Conservation (phyloP, 2,329 filamentous ascomycete species). For the Talaromyces funiculosus region DNA sequence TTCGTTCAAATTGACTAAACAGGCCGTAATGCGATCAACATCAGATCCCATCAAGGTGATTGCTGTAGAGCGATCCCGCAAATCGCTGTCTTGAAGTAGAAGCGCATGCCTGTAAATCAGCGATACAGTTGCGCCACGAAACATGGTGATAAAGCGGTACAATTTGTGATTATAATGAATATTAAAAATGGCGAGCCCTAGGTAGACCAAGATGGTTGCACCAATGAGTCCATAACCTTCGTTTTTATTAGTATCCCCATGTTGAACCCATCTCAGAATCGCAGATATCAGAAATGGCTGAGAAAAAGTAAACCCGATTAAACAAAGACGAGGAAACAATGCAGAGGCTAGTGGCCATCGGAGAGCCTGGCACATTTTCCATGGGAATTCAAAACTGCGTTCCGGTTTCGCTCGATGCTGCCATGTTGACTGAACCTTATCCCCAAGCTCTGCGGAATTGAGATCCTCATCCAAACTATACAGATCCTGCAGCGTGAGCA, state of each 20-base stretch:
- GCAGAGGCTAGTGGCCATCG: constrained; percentile 2
- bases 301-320: constrained; percentile 10
- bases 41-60: constrained; percentile 11
- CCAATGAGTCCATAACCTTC: constrained; percentile 8
- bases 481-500: constrained; percentile 8
- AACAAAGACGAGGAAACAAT: constrained; percentile 6
- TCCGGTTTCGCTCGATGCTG: background rate
- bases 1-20: constrained; percentile 10
- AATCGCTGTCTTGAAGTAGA: background rate
- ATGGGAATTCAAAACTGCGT: constrained; percentile 2
- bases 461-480: constrained; percentile 4
- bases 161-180: constrained; percentile 9
- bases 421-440: background rate
- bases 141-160: constrained; percentile 13
- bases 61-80: constrained; percentile 8
- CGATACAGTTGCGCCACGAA: constrained; percentile 2
- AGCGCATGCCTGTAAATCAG: constrained; percentile 7
- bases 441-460: background rate
- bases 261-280: constrained; percentile 12
- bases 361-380: background rate
- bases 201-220: constrained; percentile 8
- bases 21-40: constrained; percentile 6
- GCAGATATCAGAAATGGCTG: constrained; percentile 2
- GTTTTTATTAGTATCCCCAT: constrained; percentile 13
- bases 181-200: constrained; percentile 4